Base-by-base conservation (phyloP, 768 basidiomycete species). In the Suillus occidentalis region DNA sequence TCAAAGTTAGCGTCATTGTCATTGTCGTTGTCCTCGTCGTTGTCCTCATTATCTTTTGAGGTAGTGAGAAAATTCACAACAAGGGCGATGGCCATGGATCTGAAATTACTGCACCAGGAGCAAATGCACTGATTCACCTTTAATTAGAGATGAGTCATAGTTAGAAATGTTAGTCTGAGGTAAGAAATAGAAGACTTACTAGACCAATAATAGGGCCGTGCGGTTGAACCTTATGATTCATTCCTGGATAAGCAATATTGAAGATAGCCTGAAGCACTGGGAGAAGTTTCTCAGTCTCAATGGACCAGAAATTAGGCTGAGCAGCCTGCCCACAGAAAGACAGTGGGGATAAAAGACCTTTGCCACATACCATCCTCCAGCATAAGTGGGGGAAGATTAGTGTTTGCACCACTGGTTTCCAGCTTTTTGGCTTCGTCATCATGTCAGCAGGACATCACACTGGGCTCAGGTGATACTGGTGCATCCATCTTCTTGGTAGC, bases 51-150 rank as follows among this genome's bases (percentile, higher is more conserved):
- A 18, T 57, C 20, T 37, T 62, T 58, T 10, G 47, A 22, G 22
- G 47, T 22, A 22, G 47, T 5, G 12, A 66, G 49, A 22, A 64
- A 66, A 31, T 60, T 20, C 6, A 60, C 55, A 56, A 67, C 47
- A 50, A 65, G 62, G 10, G 45, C 22, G 14, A 62, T 55, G 28
- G 67, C 53, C 16, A 57, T 63, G 5, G 57, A 65, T n/a, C 67
- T 18, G 7, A 67, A 55, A 31, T 62, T 25, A 42, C 47, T 67
- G 22, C 61, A 18, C 67, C 67, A 67, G 56, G 65, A 55, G 40
- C 45, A 20, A 16, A 67, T 20, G 28, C 56, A 34, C 45, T 67
- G 67, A 14, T 20, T 40, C 5, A 31, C 47, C 63, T 67, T 37
- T 49, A 12, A 13, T 49, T 10, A n/a, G 45, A 47, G 45, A n/a